Evolutionary conservation across 352 stramenopile species (phyloP).

Genomic region (Phytophthora constricta): DNA sequence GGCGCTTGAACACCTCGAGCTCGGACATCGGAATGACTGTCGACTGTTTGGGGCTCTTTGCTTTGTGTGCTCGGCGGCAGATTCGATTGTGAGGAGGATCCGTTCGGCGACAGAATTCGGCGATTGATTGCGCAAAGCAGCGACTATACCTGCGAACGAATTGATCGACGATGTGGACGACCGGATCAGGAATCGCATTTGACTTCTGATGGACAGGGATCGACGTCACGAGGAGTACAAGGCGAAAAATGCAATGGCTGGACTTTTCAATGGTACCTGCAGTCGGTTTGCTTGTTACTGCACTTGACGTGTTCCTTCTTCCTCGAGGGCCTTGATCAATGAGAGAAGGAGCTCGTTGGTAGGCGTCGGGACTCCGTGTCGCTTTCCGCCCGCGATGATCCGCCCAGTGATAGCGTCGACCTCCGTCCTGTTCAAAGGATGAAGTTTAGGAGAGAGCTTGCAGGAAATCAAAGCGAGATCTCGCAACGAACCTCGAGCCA

Average conservation of each 20-base stretch:
- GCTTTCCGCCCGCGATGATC: constrained; percentile 53
- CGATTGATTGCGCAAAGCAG: neutral
- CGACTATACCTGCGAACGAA: neutral
- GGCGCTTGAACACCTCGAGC: constrained; percentile 55
- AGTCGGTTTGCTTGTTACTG: neutral
- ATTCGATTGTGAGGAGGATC: constrained; percentile 18
- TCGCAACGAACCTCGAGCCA: constrained; percentile 46
- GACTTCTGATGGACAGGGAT: neutral
- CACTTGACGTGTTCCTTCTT: constrained; percentile 20
- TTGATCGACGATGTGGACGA: neutral
- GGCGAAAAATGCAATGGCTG: neutral
- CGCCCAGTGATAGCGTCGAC: constrained; percentile 77
- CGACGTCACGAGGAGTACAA: neutral
- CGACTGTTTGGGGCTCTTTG: no score
- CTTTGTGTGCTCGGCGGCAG: constrained; percentile 27
- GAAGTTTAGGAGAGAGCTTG: neutral
- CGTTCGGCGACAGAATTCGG: constrained; percentile 6
- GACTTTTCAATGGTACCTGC: no score
- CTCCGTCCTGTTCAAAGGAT: constrained; percentile 51
- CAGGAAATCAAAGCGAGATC: neutral
- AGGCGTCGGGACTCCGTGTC: constrained; percentile 62
- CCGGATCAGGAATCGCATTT: neutral
- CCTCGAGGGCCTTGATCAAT: constrained; percentile 69
- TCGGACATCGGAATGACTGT: constrained; percentile 27
- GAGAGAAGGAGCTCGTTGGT: constrained; percentile 63